A percentile compares a stretch with the other conserved stretches of the same genome.
Evolutionary conservation across 495 filamentous ascomycete genomes (phyloP).

Genomic region (Sporormia fimetaria): DNA sequence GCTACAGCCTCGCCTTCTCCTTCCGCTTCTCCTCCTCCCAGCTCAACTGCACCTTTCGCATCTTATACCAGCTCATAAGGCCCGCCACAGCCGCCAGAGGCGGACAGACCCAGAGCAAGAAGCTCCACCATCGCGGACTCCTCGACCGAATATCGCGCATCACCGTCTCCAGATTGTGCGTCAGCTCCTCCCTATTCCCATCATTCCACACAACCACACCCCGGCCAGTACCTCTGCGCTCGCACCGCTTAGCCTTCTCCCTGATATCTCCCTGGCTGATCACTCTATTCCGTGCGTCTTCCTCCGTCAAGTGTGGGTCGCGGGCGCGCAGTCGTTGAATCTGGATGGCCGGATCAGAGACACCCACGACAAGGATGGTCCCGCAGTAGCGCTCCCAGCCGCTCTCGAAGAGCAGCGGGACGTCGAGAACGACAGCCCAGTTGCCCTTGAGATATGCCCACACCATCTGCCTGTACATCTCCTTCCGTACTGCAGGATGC

Average conservation of each 20-base stretch:
- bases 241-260: slow-evolving; percentile 63
- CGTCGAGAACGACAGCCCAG: slow-evolving; percentile 86
- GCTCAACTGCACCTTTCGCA: slow-evolving; percentile 50
- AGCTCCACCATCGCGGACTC: slow-evolving; percentile 73
- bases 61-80: slow-evolving; percentile 54
- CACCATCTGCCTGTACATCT: slow-evolving; percentile 52
- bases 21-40: slow-evolving; percentile 58
- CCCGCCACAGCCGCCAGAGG: slow-evolving; percentile 56
- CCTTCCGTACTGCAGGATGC: slow-evolving; percentile 71
- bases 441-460: slow-evolving; percentile 51
- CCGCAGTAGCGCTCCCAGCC: slow-evolving; percentile 73
- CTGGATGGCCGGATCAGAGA: slow-evolving; percentile 62
- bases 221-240: slow-evolving; percentile 46
- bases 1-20: slow-evolving; percentile 54
- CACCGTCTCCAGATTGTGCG: slow-evolving; percentile 48
- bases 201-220: slow-evolving; percentile 88
- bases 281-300: slow-evolving; percentile 77
- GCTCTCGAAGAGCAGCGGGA: slow-evolving; percentile 82
- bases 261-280: slow-evolving; percentile 70
- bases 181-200: slow-evolving; percentile 53
- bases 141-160: slow-evolving; percentile 47
- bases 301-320: slow-evolving; percentile 56
- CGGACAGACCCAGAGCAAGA: slow-evolving; percentile 58
- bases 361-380: slow-evolving; percentile 72
- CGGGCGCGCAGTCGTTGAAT: slow-evolving; percentile 61